phyloP scores from a whole-genome alignment of 768 basidiomycete species.

The Lactifluus volemus region DNA sequence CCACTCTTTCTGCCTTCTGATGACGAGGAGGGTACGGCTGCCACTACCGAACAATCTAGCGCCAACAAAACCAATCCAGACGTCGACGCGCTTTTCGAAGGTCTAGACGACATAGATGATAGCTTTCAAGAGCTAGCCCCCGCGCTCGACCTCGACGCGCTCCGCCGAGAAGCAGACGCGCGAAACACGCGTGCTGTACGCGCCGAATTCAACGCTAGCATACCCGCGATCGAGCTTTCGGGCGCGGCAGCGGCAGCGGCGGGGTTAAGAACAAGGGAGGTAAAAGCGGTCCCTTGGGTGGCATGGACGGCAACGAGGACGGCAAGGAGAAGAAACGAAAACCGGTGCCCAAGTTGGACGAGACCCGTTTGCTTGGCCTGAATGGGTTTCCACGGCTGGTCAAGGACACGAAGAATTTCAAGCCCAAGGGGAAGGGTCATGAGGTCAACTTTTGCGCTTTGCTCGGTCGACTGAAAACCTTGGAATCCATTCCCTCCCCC shows the following conservation, averaged over 20 bases:
- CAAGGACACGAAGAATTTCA: constrained; percentile 68
- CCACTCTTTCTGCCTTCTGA: constrained; percentile 50
- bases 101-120: constrained; percentile 38
- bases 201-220: constrained; percentile 42
- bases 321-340: constrained; percentile 38
- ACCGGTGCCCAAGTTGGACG: constrained; percentile 58
- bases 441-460: constrained; percentile 49
- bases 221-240: constrained; percentile 36
- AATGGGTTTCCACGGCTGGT: constrained; percentile 77
- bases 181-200: constrained; percentile 32
- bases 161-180: constrained; percentile 48
- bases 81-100: constrained; percentile 37
- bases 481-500: too few species aligned
- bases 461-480: background rate
- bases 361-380: constrained; percentile 59
- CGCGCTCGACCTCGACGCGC: constrained; percentile 42
- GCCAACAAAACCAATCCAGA: constrained; percentile 21
- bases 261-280: constrained; percentile 27
- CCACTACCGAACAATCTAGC: background rate
- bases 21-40: constrained; percentile 40
- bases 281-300: constrained; percentile 21
- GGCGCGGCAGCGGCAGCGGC: background rate
- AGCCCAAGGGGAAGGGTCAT: constrained; percentile 80
- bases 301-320: constrained; percentile 25
- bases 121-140: constrained; percentile 34